These are phyloP conservation scores for Mytilinidion resinicola DNA, from an alignment of 495 filamentous ascomycete species.

Conservation along the genomic window DNA sequence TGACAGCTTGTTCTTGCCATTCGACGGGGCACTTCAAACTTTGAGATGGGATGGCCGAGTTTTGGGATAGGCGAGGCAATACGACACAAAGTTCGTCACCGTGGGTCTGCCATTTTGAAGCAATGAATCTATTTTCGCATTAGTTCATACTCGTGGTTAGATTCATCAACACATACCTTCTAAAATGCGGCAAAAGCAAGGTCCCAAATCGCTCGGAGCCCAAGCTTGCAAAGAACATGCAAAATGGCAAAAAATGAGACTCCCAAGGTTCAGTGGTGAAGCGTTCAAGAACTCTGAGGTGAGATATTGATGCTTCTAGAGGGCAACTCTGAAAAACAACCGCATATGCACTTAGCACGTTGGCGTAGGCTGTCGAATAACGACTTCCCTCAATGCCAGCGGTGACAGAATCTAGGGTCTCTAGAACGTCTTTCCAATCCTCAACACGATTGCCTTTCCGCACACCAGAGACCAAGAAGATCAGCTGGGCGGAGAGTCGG, in stretches of 20 bases:
- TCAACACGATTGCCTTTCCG: constrained; percentile 68
- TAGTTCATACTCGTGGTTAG: neutral
- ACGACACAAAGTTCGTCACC: constrained; percentile 13
- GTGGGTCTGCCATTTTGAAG: constrained; percentile 21
- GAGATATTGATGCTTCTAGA: constrained; percentile 70
- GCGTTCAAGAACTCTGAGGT: constrained; percentile 51
- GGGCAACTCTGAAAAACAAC: constrained; percentile 70
- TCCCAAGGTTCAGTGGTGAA: constrained; percentile 58
- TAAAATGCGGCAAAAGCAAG: constrained; percentile 72
- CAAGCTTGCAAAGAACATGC: constrained; percentile 66
- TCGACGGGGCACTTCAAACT: constrained; percentile 3
- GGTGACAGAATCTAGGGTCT: constrained; percentile 35
- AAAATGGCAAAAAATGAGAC: constrained; percentile 73
- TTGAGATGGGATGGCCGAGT: neutral
- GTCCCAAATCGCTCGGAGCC: constrained; percentile 68
- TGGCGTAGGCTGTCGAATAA: neutral
- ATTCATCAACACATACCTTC: constrained; percentile 50
- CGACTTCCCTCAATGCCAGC: too few relatives aligned
- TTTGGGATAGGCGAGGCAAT: constrained; percentile 10
- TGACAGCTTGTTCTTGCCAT: constrained; percentile 7
- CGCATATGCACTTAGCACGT: constrained; percentile 44
- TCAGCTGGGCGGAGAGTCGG: constrained; percentile 44
- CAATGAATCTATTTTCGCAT: constrained; percentile 26
- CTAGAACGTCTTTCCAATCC: constrained; percentile 63
- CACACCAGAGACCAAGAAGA: constrained; percentile 65